phyloP scores from a whole-genome alignment of 225 moss, liverwort and hornwort genomes.

The Neckera pumila region DNA sequence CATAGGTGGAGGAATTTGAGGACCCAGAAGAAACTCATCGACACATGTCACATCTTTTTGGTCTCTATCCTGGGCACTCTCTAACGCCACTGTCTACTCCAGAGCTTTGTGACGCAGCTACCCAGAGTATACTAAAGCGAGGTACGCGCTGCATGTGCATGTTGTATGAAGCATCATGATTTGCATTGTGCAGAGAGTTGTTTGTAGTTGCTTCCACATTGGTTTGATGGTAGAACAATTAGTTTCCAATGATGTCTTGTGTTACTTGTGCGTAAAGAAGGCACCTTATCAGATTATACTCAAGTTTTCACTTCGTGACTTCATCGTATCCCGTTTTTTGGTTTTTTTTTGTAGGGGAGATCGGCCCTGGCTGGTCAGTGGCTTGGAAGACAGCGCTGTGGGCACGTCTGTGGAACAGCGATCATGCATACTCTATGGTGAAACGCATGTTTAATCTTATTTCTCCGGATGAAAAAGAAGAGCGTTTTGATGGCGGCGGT shows the following conservation, averaged over 20 bases:
- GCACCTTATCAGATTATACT: background rate
- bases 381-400: conserved; percentile 95
- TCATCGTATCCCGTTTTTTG: background rate
- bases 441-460: conserved; percentile 74
- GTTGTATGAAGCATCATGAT: background rate
- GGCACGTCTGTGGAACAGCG: conserved; percentile 76
- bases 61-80: conserved; percentile 86
- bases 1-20: conserved; percentile 64
- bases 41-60: conserved; percentile 99
- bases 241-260: background rate
- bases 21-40: conserved; percentile 81
- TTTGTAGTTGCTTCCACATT: background rate
- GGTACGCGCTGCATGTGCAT: conserved; percentile 22
- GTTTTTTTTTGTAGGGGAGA: conserved; percentile 47
- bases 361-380: conserved; percentile 92
- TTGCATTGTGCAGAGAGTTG: background rate
- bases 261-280: background rate
- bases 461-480: conserved; percentile 48
- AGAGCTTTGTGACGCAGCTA: conserved; percentile 73
- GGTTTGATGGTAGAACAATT: background rate
- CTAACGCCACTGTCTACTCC: conserved; percentile 49
- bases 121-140: conserved; percentile 69
- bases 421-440: conserved; percentile 83
- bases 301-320: background rate
- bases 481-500: conserved; percentile 80